Evolutionary conservation across 306 rosid genomes (phyloP).

Genomic region (Casuarina glauca): DNA sequence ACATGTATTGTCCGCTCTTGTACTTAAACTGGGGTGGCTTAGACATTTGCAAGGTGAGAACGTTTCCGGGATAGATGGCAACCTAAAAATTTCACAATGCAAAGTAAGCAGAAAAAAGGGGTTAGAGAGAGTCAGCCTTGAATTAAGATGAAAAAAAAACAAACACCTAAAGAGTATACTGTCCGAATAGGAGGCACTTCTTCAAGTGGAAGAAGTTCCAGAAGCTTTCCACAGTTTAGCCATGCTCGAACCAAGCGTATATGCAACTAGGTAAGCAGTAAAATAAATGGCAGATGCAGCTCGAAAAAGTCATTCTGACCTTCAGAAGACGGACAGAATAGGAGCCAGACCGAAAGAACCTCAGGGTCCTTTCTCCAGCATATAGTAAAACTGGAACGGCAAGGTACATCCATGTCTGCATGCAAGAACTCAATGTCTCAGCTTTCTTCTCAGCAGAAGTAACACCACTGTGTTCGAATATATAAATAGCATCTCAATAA

Average conservation of each 20-base stretch:
- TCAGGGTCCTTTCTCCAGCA: conserved; percentile 88
- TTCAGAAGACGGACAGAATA: conserved; percentile 75
- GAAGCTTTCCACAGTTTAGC: background rate
- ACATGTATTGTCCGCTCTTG: conserved; percentile 99
- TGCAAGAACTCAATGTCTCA: conserved; percentile 29
- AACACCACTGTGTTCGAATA: background rate
- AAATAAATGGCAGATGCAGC: background rate
- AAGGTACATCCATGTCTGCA: conserved; percentile 97
- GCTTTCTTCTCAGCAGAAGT: background rate
- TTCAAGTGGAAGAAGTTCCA: background rate
- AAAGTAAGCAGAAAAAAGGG: background rate
- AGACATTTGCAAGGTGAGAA: conserved; percentile 93
- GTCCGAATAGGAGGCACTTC: background rate
- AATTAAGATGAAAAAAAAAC: background rate
- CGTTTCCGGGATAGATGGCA: conserved; percentile 97
- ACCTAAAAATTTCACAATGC: conserved; percentile 49
- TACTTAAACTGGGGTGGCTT: conserved; percentile 88
- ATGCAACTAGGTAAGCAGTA: background rate
- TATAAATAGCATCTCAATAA: conserved; percentile 9
- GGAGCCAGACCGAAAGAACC: conserved; percentile 88
- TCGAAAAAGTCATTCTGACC: conserved; percentile 41
- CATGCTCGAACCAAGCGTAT: background rate
- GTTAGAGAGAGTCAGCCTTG: background rate
- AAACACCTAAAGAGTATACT: background rate
- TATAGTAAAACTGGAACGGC: conserved; percentile 82